A percentile compares a stretch with the other conserved stretches of the same genome.
Conservation (phyloP, 345 rosid genomes). For the Kandelia obovata region DNA sequence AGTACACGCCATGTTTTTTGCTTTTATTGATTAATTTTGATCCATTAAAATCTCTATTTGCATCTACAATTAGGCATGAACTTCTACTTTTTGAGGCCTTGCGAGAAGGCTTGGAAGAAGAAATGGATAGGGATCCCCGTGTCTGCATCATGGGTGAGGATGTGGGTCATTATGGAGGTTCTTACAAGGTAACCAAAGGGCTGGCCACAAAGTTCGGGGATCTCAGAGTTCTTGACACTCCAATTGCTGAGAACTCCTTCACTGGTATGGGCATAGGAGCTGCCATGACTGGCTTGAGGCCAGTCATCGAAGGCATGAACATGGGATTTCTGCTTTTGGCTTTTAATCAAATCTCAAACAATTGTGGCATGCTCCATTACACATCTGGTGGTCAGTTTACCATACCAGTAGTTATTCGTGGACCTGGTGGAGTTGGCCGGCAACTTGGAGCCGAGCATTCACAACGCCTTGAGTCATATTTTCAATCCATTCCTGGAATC, state of each 20-base stretch:
- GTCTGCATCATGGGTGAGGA: conserved; percentile 98
- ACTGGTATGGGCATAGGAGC: conserved; percentile 99
- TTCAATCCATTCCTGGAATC: conserved; percentile 97
- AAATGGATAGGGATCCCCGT: conserved; percentile 88
- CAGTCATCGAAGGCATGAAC: conserved; percentile 93
- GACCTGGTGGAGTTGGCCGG: conserved; percentile 99
- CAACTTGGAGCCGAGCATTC: conserved; percentile 98
- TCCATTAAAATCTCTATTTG: not conserved
- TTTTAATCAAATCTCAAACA: conserved; percentile 97
- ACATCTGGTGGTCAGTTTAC: conserved; percentile 97
- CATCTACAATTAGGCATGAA: conserved; percentile 57
- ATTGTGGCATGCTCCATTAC: conserved; percentile 98
- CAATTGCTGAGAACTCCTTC: conserved; percentile 94
- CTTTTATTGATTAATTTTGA: not conserved
- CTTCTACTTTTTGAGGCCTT: conserved; percentile 90
- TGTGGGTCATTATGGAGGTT: conserved; percentile 98
- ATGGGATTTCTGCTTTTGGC: conserved; percentile 98
- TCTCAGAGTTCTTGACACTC: conserved; percentile 96
- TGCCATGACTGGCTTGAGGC: conserved; percentile 93
- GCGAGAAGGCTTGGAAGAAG: conserved; percentile 92
- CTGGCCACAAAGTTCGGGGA: conserved; percentile 80
- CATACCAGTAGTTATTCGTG: conserved; percentile 85
- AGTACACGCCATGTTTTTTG: not conserved
- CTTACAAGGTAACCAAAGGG: conserved; percentile 85
- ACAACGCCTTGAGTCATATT: conserved; percentile 91